Percentiles rank a stretch among this genome's conserved stretches.
phyloP scores from a whole-genome alignment of 2,329 filamentous ascomycete genomes.

The Fusarium phyllophilum region DNA sequence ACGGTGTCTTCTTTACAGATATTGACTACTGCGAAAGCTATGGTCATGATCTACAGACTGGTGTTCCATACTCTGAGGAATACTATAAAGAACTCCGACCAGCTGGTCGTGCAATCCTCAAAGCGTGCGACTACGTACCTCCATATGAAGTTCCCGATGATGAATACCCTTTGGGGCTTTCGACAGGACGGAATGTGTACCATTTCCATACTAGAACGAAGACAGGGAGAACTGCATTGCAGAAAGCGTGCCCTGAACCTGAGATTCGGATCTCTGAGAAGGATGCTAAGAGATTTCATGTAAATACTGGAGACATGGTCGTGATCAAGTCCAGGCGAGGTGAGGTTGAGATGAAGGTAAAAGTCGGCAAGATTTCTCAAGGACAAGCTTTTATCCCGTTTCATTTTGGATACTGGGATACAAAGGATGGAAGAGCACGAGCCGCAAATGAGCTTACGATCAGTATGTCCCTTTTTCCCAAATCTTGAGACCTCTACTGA shows the following conservation, averaged over 20 bases:
- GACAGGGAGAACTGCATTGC: neutral
- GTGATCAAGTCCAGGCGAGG: neutral
- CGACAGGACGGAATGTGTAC: neutral
- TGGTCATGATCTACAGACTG: neutral
- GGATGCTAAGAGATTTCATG: neutral
- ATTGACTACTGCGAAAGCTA: neutral
- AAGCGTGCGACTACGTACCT: neutral
- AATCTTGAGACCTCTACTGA: neutral
- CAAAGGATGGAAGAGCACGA: neutral
- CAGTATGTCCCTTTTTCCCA: neutral
- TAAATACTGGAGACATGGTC: neutral
- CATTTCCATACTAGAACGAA: neutral
- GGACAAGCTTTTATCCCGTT: neutral
- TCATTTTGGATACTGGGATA: neutral
- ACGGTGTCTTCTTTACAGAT: neutral
- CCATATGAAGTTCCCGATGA: neutral
- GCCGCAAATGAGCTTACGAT: neutral
- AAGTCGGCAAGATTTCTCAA: neutral
- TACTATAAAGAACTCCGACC: neutral
- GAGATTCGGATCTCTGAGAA: neutral
- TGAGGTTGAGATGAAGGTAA: neutral
- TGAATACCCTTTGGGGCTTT: neutral
- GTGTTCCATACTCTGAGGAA: neutral
- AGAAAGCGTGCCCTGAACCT: neutral
- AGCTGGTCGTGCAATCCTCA: neutral